A percentile compares a stretch with the other conserved stretches of the same genome.
phyloP scores from a whole-genome alignment of 169 alveolate genomes.

The Eimeria praecox region DNA sequence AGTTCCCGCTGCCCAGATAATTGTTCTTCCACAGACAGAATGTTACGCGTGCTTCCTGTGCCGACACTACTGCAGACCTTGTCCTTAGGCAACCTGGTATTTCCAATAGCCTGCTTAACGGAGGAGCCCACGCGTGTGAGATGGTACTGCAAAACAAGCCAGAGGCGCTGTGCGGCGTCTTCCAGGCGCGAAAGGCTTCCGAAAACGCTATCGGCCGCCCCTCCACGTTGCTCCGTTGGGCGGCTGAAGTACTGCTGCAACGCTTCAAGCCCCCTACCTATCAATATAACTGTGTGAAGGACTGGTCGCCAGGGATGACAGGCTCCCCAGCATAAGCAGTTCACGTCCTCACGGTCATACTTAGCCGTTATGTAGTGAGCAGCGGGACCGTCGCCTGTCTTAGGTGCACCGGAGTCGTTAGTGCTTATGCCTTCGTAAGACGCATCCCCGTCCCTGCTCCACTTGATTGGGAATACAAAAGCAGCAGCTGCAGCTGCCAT shows the following conservation, averaged over 20 bases:
- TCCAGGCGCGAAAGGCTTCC: not conserved
- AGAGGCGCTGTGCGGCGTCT: not conserved
- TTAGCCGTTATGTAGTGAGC: not conserved
- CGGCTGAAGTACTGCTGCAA: slow-evolving; percentile 25
- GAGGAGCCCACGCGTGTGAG: not conserved
- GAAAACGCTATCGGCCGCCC: not conserved
- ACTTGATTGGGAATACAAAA: not conserved
- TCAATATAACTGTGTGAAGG: not conserved
- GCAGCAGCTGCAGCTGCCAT: slow-evolving; percentile 22
- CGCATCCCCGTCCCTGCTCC: not conserved
- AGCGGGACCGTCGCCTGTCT: not conserved
- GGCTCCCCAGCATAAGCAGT: not conserved
- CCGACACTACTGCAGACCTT: not conserved
- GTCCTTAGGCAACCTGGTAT: not conserved
- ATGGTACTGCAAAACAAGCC: not conserved
- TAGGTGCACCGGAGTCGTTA: not conserved
- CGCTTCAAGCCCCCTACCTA: not conserved
- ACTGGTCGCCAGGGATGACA: not conserved
- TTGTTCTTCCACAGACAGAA: not conserved
- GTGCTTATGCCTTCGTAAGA: not conserved
- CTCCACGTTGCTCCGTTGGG: not conserved
- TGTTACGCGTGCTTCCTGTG: not conserved
- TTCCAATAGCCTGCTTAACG: not conserved
- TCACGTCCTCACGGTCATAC: not conserved
- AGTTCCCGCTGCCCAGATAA: not conserved